Evolutionary conservation across 2,329 filamentous ascomycete species (phyloP).

Genomic region (Pyricularia grisea): DNA sequence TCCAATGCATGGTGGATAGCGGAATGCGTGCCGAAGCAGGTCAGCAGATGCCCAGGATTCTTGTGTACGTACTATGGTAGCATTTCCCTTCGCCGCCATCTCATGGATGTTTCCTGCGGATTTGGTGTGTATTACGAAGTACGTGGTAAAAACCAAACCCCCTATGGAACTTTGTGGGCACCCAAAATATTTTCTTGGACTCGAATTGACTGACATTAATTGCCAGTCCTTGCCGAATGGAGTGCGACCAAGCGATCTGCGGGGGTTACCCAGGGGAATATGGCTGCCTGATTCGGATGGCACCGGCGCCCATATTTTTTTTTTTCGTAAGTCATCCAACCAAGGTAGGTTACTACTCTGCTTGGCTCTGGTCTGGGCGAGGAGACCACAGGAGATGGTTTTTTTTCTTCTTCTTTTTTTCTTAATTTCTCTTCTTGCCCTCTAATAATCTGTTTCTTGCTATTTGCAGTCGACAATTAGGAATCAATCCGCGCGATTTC

Average conservation of each 20-base stretch:
- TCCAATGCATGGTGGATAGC: background rate
- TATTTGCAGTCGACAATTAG: background rate
- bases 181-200: background rate
- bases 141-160: background rate
- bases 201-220: background rate
- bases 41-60: background rate
- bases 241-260: background rate
- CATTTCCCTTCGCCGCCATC: background rate
- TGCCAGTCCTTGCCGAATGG: background rate
- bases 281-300: conserved; percentile 3
- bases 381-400: background rate
- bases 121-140: too few relatives aligned
- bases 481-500: background rate
- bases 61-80: too few relatives aligned
- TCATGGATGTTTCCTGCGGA: background rate
- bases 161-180: background rate
- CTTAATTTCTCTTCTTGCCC: background rate
- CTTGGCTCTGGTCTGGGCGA: too few relatives aligned
- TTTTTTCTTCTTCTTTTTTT: background rate
- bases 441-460: background rate
- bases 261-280: background rate
- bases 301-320: background rate
- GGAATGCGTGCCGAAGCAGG: background rate
- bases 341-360: background rate
- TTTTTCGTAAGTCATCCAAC: conserved; percentile 3